A percentile compares a stretch with the other conserved stretches of the same genome.
phyloP scores from a whole-genome alignment of 1,284 basidiomycete species.

The Phylloboletellus chloephorus region DNA sequence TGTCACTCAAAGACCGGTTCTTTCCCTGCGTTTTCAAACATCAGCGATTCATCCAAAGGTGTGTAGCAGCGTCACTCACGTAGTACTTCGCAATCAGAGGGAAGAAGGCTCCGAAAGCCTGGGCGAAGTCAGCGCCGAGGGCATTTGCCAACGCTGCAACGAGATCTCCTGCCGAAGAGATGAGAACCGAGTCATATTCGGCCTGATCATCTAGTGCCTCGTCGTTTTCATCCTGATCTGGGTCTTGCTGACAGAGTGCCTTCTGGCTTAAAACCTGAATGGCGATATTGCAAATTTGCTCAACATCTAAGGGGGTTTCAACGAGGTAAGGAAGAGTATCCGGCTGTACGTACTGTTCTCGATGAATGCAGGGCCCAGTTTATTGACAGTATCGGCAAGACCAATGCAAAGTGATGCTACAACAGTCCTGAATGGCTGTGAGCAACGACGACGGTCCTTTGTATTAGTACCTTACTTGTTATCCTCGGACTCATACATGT shows the following conservation, averaged over 20 bases:
- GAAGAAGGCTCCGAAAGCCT: conserved; percentile 81
- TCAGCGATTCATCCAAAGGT: conserved; percentile 3
- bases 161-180: conserved; percentile 92
- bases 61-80: conserved; percentile 44
- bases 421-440: conserved; percentile 62
- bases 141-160: conserved; percentile 87
- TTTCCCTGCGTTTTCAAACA: conserved; percentile 52
- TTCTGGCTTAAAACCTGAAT: conserved; percentile 87
- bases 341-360: conserved; percentile 52
- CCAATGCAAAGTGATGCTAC: conserved; percentile 83
- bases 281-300: conserved; percentile 75
- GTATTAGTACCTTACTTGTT: conserved; percentile 77
- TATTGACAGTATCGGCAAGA: conserved; percentile 87
- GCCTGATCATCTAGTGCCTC: conserved; percentile 81
- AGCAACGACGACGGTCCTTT: conserved; percentile 9
- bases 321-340: not conserved
- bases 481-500: conserved; percentile 93
- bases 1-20: conserved; percentile 84
- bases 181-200: conserved; percentile 95
- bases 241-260: conserved; percentile 93
- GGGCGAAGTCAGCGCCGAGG: conserved; percentile 82
- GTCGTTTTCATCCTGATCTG: conserved; percentile 87
- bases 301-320: conserved; percentile 53
- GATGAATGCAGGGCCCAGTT: conserved; percentile 82
- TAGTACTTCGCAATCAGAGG: conserved; percentile 92